Conservation (phyloP, 169 alveolate species). For the Plasmodium chabaudi region DNA sequence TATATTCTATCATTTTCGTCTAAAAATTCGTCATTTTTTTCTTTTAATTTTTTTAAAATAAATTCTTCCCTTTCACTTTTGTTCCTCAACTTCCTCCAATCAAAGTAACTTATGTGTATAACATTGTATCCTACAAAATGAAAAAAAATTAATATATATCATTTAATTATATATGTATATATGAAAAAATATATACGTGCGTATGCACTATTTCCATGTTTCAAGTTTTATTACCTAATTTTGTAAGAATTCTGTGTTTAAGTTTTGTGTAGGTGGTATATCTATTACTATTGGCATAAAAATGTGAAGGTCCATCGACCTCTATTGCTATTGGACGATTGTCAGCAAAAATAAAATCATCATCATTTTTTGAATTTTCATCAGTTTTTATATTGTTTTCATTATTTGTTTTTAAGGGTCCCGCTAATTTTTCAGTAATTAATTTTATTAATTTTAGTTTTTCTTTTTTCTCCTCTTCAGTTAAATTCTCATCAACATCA, state of each 20-base stretch:
- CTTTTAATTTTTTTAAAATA: slow-evolving; percentile 90
- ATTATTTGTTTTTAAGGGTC: slow-evolving; percentile 47
- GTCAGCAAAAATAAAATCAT: slow-evolving; percentile 78
- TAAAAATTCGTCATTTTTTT: slow-evolving; percentile 93
- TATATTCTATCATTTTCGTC: slow-evolving; percentile 93
- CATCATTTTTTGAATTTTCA: neutral
- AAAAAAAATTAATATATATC: neutral
- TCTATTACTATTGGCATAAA: slow-evolving; percentile 90
- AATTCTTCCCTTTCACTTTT: slow-evolving; percentile 93
- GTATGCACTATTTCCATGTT: neutral
- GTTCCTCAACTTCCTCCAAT: slow-evolving; percentile 90
- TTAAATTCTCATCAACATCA: slow-evolving; percentile 75
- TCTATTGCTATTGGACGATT: slow-evolving; percentile 91
- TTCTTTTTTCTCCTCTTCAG: slow-evolving; percentile 69
- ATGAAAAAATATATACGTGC: neutral
- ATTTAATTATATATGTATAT: neutral
- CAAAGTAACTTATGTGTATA: slow-evolving; percentile 88
- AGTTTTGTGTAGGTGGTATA: slow-evolving; percentile 91
- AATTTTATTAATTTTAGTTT: slow-evolving; percentile 56
- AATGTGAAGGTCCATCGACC: slow-evolving; percentile 95
- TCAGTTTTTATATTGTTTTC: slow-evolving; percentile 13
- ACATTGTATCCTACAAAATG: slow-evolving; percentile 78
- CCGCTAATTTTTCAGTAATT: slow-evolving; percentile 73
- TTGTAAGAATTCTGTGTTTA: slow-evolving; percentile 92
- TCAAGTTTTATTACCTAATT: slow-evolving; percentile 86